Base-by-base conservation (phyloP, 2,329 filamentous ascomycete species). In the Xylaria polymorpha region DNA sequence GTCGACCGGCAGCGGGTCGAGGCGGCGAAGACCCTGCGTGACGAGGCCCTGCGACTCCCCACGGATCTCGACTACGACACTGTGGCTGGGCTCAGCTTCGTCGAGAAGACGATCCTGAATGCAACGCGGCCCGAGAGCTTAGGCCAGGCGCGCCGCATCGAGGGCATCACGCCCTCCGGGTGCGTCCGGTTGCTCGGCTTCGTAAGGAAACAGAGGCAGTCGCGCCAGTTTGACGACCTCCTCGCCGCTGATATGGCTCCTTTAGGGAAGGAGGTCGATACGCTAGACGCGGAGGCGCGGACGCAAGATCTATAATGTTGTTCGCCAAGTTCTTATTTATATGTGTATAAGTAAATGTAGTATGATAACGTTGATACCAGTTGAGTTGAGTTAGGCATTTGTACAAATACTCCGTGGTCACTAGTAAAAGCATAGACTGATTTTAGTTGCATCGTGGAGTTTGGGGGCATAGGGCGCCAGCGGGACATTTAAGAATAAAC, bases 131-230 rank as follows among this genome's bases (percentile, higher is more conserved):
- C 96, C 0, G 93, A 97, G 80, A 97, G 89, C 69, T 85, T 99
- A 25, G 95, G 93, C 0, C 96, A 98, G 85, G 95, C 95, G 39
- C 86, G 94, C 58, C 84, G 96, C 15, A 88, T 98, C 12, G 96
- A 99, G 80, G 95, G 95, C 4, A 84, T 91, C 70, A 91, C 89
- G 22, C 88, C 89, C 0, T 83, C 86, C 0, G 89, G 87, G 0
- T 86, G 86, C 66, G 76, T 91, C 51, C 81, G 88, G 64, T 77
- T 96, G 70, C 80, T 95, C 66, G 85, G 84, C 29, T 87, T 88
- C 77, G 89, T 94, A n/a, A 84, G 83, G 72, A 82, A 81, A 2
- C 78, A 76, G 76, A 29, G 63, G 51, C 4, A 25, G 20, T n/a
- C 37, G 57, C 43, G 58, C 29, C 10, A 65, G 50, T 63, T 74